phyloP scores from a whole-genome alignment of 2,329 filamentous ascomycete genomes.

The Biscogniauxia sp. region DNA sequence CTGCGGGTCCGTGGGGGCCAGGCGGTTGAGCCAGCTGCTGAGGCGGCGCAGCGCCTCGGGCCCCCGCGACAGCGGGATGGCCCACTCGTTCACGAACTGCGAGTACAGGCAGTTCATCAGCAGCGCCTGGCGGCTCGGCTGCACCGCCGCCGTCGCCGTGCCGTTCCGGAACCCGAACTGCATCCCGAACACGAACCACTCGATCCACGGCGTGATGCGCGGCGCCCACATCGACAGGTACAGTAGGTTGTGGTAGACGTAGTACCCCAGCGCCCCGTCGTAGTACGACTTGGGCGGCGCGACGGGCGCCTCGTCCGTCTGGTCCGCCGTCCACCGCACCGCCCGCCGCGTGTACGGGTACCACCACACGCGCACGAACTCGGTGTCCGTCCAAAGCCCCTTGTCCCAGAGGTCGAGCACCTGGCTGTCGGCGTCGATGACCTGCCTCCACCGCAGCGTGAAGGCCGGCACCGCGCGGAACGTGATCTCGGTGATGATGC shows the following conservation, averaged over 20 bases:
- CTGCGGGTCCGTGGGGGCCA: slow-evolving; percentile 59
- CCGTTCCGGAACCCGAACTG: slow-evolving; percentile 86
- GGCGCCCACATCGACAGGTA: slow-evolving; percentile 77
- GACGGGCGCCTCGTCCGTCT: slow-evolving; percentile 61
- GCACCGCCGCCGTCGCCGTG: slow-evolving; percentile 68
- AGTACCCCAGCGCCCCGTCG: slow-evolving; percentile 76
- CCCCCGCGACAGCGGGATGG: slow-evolving; percentile 78
- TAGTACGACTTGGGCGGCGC: slow-evolving; percentile 72
- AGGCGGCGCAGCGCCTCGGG: slow-evolving; percentile 83
- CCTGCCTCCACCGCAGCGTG: slow-evolving; percentile 84
- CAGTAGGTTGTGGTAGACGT: slow-evolving; percentile 88
- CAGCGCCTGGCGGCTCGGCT: slow-evolving; percentile 75
- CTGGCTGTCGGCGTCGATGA: slow-evolving; percentile 65
- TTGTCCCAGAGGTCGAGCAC: slow-evolving; percentile 71
- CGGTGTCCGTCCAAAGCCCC: slow-evolving; percentile 76
- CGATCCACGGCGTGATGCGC: slow-evolving; percentile 77
- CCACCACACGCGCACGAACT: slow-evolving; percentile 97
- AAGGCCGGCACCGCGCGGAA: slow-evolving; percentile 78
- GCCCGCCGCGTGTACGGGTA: slow-evolving; percentile 86
- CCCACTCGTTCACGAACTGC: slow-evolving; percentile 99
- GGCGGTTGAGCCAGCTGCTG: slow-evolving; percentile 76
- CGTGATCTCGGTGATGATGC: slow-evolving; percentile 87
- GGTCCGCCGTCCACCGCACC: slow-evolving; percentile 86
- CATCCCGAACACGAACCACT: slow-evolving; percentile 97
- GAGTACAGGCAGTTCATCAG: slow-evolving; percentile 97